Conservation (phyloP, 805 yeast genomes). For the Saccharomycopsis oosterbeekiorum region DNA sequence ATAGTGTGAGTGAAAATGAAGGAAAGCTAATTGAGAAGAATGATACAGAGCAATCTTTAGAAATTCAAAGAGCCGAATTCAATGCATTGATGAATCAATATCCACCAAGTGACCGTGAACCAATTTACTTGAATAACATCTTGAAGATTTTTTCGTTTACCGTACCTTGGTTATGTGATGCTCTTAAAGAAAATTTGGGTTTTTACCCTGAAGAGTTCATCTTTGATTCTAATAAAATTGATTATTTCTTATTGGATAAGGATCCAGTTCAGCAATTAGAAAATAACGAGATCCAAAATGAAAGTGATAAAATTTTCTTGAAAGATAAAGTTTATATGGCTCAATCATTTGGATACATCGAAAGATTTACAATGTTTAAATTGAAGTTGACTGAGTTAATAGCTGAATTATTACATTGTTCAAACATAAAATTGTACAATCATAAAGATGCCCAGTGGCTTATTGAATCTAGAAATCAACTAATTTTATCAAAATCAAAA, state of each 20-base stretch:
- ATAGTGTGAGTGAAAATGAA: not conserved
- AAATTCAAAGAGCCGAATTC: constrained; percentile 15
- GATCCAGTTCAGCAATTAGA: constrained; percentile 5
- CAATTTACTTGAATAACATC: constrained; percentile 82
- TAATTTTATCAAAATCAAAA: constrained; percentile 22
- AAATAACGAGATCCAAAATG: not conserved
- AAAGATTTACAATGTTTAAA: constrained; percentile 67
- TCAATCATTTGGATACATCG: constrained; percentile 17
- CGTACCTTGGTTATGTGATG: constrained; percentile 51
- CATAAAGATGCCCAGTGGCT: constrained; percentile 63
- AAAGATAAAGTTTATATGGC: constrained; percentile 6
- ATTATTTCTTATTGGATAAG: constrained; percentile 9
- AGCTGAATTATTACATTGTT: constrained; percentile 91
- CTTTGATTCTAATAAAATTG: constrained; percentile 3
- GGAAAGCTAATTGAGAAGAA: not conserved
- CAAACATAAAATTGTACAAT: constrained; percentile 90
- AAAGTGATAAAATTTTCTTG: not conserved
- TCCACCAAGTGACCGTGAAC: constrained; percentile 92
- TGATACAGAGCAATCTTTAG: constrained; percentile 10
- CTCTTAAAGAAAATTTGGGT: constrained; percentile 27
- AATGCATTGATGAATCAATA: constrained; percentile 53
- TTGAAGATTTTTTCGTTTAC: constrained; percentile 66
- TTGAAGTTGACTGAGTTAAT: constrained; percentile 85
- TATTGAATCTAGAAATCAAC: constrained; percentile 55
- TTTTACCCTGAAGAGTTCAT: constrained; percentile 5